Evolutionary conservation across 176 grass and related monocot species (phyloP).

Genomic region (Alopecurus myosuroides): DNA sequence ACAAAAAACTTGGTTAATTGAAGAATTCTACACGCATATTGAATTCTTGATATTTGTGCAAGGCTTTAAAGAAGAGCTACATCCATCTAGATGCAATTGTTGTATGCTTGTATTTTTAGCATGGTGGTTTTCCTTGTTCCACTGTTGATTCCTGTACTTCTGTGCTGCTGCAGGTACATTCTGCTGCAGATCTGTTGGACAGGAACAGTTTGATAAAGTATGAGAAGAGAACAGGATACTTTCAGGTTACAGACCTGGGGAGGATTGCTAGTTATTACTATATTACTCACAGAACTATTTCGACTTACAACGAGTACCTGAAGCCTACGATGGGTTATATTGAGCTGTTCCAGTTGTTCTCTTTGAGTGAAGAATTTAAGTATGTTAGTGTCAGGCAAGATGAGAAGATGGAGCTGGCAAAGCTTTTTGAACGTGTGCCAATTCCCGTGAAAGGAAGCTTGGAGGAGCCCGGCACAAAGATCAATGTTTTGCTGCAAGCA

Average conservation of each 20-base stretch:
- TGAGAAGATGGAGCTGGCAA: conserved; percentile 89
- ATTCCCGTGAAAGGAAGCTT: conserved; percentile 90
- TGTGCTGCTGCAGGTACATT: conserved; percentile 65
- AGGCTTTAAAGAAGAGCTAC: not conserved
- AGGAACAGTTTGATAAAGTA: conserved; percentile 83
- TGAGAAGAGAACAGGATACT: conserved; percentile 79
- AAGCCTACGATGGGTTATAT: conserved; percentile 93
- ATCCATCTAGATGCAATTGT: not conserved
- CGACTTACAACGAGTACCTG: conserved; percentile 75
- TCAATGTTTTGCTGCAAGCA: conserved; percentile 78
- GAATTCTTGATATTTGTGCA: not conserved
- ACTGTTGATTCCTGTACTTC: conserved; percentile 12
- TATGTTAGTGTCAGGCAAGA: conserved; percentile 78
- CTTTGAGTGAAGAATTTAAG: conserved; percentile 90
- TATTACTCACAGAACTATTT: conserved; percentile 75
- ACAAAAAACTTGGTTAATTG: not conserved
- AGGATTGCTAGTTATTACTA: conserved; percentile 89
- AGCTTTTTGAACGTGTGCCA: conserved; percentile 73
- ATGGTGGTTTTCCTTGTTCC: not conserved
- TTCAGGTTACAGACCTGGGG: conserved; percentile 77
- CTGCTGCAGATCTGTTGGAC: conserved; percentile 82
- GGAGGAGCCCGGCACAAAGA: conserved; percentile 84
- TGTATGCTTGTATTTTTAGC: not conserved
- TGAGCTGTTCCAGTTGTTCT: conserved; percentile 73
- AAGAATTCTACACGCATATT: not conserved